phyloP scores from a whole-genome alignment of 176 grass and related monocot genomes.

The Musa beccarii region DNA sequence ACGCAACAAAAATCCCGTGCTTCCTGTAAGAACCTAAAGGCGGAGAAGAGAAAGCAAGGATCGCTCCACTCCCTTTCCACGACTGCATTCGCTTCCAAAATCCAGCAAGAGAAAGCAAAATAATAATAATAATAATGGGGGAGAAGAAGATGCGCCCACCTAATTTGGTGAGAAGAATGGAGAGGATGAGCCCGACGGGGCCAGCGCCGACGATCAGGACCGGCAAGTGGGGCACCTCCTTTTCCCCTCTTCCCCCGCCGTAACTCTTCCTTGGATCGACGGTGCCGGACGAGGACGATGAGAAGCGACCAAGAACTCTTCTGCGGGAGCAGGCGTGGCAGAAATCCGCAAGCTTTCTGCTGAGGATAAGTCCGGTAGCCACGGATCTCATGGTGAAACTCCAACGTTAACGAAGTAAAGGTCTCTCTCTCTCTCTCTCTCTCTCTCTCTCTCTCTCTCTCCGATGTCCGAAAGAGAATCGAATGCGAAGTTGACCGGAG shows the following conservation, averaged over 20 bases:
- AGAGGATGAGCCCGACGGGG: constrained; percentile 82
- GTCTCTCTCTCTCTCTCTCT: background rate
- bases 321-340: background rate
- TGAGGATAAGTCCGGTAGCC: background rate
- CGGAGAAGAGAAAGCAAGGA: background rate
- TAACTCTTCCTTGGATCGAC: constrained; percentile 3
- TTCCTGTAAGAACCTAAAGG: background rate
- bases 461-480: no score
- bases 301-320: background rate
- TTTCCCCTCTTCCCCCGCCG: constrained; percentile 3
- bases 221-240: constrained; percentile 41
- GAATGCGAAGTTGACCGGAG: no score
- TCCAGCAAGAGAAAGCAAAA: background rate
- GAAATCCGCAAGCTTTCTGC: background rate
- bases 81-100: background rate
- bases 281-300: constrained; percentile 3
- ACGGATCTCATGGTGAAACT: background rate
- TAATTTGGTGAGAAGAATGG: constrained; percentile 82
- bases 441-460: no score
- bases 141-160: constrained; percentile 25
- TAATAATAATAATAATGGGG: background rate
- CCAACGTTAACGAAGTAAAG: no score
- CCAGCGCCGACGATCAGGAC: constrained; percentile 88
- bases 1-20: no score
- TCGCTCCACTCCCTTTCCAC: background rate